These are phyloP conservation scores for Globisporangium paroecandrum DNA, from an alignment of 352 stramenopile genomes.

Conservation along the genomic window DNA sequence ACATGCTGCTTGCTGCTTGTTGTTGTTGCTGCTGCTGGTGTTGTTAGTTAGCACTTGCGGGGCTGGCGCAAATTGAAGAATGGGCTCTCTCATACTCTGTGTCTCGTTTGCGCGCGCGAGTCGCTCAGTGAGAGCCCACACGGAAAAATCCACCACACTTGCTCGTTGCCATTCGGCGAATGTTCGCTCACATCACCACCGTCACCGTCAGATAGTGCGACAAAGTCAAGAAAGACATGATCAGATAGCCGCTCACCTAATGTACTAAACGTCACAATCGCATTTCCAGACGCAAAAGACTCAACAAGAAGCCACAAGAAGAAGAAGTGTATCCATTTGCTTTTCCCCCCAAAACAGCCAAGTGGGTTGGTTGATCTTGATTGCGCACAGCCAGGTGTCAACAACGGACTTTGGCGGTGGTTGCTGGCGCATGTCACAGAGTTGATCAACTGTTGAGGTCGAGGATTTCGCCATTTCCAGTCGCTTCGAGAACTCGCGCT, in stretches of 20 bases:
- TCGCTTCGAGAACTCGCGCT: too few species aligned
- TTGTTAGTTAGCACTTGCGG: background rate
- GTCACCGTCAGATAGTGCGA: background rate
- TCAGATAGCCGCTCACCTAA: too few species aligned
- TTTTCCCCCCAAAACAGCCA: too few species aligned
- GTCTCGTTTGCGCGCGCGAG: background rate
- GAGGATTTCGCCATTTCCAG: too few species aligned
- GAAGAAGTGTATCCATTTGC: background rate
- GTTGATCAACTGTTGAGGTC: too few species aligned
- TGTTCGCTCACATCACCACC: background rate
- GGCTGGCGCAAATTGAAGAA: background rate
- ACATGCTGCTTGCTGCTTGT: background rate
- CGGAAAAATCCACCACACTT: background rate
- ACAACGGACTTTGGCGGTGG: too few species aligned
- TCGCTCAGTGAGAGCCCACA: background rate
- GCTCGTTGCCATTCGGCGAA: background rate
- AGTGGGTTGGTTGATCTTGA: too few species aligned
- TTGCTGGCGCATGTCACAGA: too few species aligned
- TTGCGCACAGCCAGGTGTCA: too few species aligned
- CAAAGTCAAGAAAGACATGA: background rate
- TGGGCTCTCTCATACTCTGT: background rate
- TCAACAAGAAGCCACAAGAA: background rate
- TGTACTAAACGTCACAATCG: background rate
- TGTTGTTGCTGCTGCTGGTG: background rate
- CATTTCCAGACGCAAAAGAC: background rate